Evolutionary conservation across 2,329 filamentous ascomycete genomes (phyloP).

Genomic region (Coniosporium tulheliwenetii): DNA sequence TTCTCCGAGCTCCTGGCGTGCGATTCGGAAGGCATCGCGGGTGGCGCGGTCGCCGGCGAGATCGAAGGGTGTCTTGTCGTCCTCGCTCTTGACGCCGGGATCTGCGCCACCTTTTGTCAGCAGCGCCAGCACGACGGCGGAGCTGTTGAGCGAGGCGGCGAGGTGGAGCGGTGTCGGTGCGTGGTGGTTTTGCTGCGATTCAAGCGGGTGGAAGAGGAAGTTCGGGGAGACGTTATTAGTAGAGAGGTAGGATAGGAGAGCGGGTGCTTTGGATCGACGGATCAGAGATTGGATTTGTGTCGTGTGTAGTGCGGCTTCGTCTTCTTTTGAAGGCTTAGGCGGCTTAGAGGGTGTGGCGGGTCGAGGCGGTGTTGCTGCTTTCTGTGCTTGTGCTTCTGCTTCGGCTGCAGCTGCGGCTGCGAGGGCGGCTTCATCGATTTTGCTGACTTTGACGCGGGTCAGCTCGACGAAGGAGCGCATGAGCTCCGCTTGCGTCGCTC

Average conservation of each 20-base stretch:
- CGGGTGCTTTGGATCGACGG: slow-evolving; percentile 77
- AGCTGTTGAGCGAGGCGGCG: slow-evolving; percentile 64
- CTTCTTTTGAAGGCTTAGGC: slow-evolving; percentile 54
- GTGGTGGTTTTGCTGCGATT: slow-evolving; percentile 55
- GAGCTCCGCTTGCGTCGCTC: slow-evolving; percentile 85
- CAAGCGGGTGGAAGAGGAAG: slow-evolving; percentile 59
- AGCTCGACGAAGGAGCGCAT: slow-evolving; percentile 92
- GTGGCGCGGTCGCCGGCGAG: slow-evolving; percentile 74
- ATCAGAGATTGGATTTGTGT: slow-evolving; percentile 78
- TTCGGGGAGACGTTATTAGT: slow-evolving; percentile 55
- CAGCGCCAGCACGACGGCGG: slow-evolving; percentile 62
- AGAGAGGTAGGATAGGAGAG: slow-evolving; percentile 67
- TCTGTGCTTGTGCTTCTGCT: slow-evolving; percentile 25
- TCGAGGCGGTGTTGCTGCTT: slow-evolving; percentile 16
- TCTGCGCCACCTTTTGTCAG: slow-evolving; percentile 61
- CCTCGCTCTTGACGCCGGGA: slow-evolving; percentile 52
- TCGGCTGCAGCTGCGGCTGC: slow-evolving; percentile 31
- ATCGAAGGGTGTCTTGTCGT: slow-evolving; percentile 78
- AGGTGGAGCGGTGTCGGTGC: slow-evolving; percentile 75
- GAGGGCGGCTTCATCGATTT: slow-evolving; percentile 53
- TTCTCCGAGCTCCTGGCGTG: slow-evolving; percentile 69
- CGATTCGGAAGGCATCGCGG: slow-evolving; percentile 80
- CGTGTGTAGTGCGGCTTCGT: slow-evolving; percentile 74
- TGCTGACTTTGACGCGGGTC: slow-evolving; percentile 72
- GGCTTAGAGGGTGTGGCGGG: slow-evolving; percentile 32